phyloP scores from a whole-genome alignment of 805 yeast genomes.

The Ogataea saltuana region DNA sequence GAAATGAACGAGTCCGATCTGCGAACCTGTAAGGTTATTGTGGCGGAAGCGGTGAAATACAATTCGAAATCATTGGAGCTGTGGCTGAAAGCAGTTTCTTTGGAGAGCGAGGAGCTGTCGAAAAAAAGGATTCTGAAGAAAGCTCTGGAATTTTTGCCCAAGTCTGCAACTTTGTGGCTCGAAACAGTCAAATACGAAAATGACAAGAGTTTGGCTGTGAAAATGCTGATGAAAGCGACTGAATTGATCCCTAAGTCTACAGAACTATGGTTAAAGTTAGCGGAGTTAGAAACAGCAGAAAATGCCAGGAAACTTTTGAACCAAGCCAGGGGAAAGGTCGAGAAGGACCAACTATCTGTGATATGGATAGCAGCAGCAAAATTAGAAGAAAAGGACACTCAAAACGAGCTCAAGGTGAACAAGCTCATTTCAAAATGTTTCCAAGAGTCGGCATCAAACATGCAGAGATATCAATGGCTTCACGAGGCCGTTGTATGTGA shows the following conservation, averaged over 20 bases:
- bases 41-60: constrained; percentile 62
- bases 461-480: constrained; percentile 52
- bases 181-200: constrained; percentile 60
- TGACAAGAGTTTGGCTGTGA: constrained; percentile 46
- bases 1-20: constrained; percentile 53
- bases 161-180: constrained; percentile 65
- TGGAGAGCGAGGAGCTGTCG: constrained; percentile 59
- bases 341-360: constrained; percentile 45
- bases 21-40: constrained; percentile 53
- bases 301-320: constrained; percentile 59
- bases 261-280: constrained; percentile 63
- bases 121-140: constrained; percentile 63
- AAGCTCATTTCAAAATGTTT: constrained; percentile 51
- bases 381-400: constrained; percentile 57
- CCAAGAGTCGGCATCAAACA: constrained; percentile 40
- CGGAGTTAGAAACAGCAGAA: constrained; percentile 43
- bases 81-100: constrained; percentile 71
- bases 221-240: constrained; percentile 63
- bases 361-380: constrained; percentile 74
- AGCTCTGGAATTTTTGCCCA: constrained; percentile 68
- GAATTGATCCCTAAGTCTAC: constrained; percentile 66
- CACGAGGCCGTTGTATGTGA: constrained; percentile 56
- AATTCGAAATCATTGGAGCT: constrained; percentile 58
- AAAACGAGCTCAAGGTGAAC: constrained; percentile 45
- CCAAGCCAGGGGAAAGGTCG: constrained; percentile 57